These are phyloP conservation scores for Paecilomyces variotii DNA, from an alignment of 2,329 filamentous ascomycete species.

Conservation along the genomic window DNA sequence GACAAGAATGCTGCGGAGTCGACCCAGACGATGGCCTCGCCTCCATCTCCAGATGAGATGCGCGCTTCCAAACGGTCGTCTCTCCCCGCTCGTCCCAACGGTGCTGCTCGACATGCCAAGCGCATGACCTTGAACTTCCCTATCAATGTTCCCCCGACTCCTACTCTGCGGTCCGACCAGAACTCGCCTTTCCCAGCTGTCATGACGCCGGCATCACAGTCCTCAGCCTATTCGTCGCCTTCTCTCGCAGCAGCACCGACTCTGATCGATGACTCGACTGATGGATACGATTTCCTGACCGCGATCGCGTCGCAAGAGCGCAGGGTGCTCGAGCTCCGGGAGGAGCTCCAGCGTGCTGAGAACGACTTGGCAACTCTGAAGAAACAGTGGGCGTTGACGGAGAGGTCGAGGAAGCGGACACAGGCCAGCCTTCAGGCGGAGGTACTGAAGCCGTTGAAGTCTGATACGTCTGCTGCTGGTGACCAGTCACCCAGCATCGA, in stretches of 20 bases:
- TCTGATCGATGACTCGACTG: constrained; percentile 30
- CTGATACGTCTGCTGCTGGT: constrained; percentile 13
- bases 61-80: constrained; percentile 23
- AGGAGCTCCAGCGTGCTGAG: constrained; percentile 82
- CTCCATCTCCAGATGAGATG: constrained; percentile 5
- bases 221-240: constrained; percentile 25
- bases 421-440: constrained; percentile 55
- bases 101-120: constrained; percentile 34
- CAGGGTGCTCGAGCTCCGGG: constrained; percentile 78
- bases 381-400: constrained; percentile 71
- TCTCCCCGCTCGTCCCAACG: constrained; percentile 25
- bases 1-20: background rate
- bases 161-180: constrained; percentile 13
- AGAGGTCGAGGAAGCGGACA: constrained; percentile 66
- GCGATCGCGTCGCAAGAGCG: constrained; percentile 89
- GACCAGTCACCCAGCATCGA: background rate
- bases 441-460: constrained; percentile 49
- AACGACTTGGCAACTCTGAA: constrained; percentile 68
- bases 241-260: constrained; percentile 15
- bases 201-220: constrained; percentile 25
- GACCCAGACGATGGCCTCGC: background rate
- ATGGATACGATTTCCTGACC: constrained; percentile 66
- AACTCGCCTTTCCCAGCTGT: constrained; percentile 21
- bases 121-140: constrained; percentile 41
- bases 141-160: constrained; percentile 28